phyloP scores from a whole-genome alignment of 2,329 filamentous ascomycete genomes.

The Aotearoamyces nothofagi region DNA sequence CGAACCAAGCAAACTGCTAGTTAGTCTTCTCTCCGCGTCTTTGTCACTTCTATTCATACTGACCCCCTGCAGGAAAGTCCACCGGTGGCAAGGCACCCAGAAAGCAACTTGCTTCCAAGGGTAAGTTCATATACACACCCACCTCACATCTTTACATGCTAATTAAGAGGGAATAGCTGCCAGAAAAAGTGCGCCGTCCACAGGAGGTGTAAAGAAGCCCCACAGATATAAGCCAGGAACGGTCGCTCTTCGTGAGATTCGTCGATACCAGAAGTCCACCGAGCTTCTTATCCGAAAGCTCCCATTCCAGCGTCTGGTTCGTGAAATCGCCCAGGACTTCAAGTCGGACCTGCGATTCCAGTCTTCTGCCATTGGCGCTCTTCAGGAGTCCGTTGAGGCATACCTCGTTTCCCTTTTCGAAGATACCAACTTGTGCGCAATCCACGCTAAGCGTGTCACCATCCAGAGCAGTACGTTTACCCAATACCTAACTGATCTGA shows the following conservation, averaged over 20 bases:
- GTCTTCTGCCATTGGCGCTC: slow-evolving; percentile 89
- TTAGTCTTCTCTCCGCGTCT: slow-evolving; percentile 28
- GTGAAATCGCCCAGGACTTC: slow-evolving; percentile 93
- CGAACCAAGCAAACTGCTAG: slow-evolving; percentile 34
- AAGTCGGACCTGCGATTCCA: slow-evolving; percentile 96
- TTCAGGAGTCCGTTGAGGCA: slow-evolving; percentile 97
- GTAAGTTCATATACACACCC: slow-evolving; percentile 43
- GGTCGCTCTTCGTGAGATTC: slow-evolving; percentile 95
- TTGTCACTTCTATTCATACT: slow-evolving; percentile 8
- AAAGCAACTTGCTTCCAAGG: slow-evolving; percentile 96
- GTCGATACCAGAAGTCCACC: slow-evolving; percentile 94
- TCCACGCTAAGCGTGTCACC: slow-evolving; percentile 98
- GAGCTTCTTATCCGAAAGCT: slow-evolving; percentile 95
- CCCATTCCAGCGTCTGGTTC: slow-evolving; percentile 92
- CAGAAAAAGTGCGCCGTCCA: slow-evolving; percentile 94
- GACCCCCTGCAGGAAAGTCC: slow-evolving; percentile 45
- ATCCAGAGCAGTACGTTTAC: slow-evolving; percentile 45
- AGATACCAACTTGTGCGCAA: slow-evolving; percentile 96
- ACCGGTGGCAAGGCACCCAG: slow-evolving; percentile 65
- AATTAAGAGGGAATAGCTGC: slow-evolving; percentile 55
- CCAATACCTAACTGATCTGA: slow-evolving; percentile 1
- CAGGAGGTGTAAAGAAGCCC: slow-evolving; percentile 94
- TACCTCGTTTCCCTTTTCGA: slow-evolving; percentile 98
- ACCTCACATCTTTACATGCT: slow-evolving; percentile 29
- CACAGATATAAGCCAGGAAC: slow-evolving; percentile 84